These are phyloP conservation scores for Lactarius trivialis DNA, from an alignment of 768 basidiomycete genomes.

Conservation along the genomic window DNA sequence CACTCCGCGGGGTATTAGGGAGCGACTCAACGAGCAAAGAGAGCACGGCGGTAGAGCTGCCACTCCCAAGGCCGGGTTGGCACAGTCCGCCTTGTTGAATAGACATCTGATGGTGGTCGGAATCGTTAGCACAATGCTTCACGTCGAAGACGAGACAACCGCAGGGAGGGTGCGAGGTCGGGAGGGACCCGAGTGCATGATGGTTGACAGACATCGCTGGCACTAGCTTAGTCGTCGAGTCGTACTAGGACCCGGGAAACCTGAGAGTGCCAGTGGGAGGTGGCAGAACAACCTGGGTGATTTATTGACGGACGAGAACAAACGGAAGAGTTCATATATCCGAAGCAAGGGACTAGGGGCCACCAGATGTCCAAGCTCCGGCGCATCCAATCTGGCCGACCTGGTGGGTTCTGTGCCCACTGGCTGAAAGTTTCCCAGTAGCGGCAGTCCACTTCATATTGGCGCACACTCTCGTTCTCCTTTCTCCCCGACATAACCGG, in stretches of 20 bases:
- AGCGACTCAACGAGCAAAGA: slow-evolving; percentile 21
- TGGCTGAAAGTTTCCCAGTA: slow-evolving; percentile 1
- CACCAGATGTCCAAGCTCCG: slow-evolving; percentile 16
- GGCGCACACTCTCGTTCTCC: slow-evolving; percentile 1
- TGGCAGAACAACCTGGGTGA: slow-evolving; percentile 12
- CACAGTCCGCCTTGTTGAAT: slow-evolving; percentile 1
- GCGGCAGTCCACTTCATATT: slow-evolving; percentile 6
- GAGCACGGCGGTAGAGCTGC: background rate
- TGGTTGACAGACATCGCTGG: slow-evolving; percentile 8
- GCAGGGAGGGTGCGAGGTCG: background rate
- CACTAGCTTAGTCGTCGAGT: slow-evolving; percentile 2
- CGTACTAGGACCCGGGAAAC: background rate
- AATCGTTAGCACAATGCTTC: slow-evolving; percentile 5
- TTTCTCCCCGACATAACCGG: slow-evolving; percentile 14
- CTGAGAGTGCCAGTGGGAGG: slow-evolving; percentile 11
- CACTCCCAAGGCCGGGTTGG: background rate
- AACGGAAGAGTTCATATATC: slow-evolving; percentile 13
- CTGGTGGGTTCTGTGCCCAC: slow-evolving; percentile 13
- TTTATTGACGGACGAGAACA: slow-evolving; percentile 1
- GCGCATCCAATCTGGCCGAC: slow-evolving; percentile 14
- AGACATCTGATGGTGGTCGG: background rate
- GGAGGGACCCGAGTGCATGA: slow-evolving; percentile 2
- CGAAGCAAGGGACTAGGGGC: slow-evolving; percentile 19
- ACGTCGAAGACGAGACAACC: slow-evolving; percentile 6
- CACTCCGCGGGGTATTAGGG: background rate